phyloP scores from a whole-genome alignment of 768 basidiomycete genomes.

The Rhodotorula diobovata region DNA sequence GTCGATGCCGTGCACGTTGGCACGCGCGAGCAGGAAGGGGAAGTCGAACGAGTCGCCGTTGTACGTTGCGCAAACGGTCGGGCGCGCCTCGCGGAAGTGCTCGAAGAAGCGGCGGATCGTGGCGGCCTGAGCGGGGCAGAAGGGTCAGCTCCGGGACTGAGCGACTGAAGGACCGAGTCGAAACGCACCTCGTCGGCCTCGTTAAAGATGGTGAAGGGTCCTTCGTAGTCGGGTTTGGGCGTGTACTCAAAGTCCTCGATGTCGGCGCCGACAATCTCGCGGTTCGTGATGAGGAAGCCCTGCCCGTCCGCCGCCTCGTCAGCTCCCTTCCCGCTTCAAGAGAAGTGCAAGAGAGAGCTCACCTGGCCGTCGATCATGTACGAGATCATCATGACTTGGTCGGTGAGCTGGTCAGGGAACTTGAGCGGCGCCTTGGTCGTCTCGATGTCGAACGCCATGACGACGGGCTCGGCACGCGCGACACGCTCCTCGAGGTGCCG shows the following conservation, averaged over 20 bases:
- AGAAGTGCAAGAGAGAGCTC: background rate
- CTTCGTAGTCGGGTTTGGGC: slow-evolving; percentile 94
- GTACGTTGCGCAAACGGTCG: slow-evolving; percentile 95
- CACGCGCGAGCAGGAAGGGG: slow-evolving; percentile 83
- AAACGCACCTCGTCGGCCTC: slow-evolving; percentile 69
- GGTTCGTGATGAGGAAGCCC: slow-evolving; percentile 93
- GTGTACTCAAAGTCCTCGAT: slow-evolving; percentile 99
- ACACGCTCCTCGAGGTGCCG: slow-evolving; percentile 71
- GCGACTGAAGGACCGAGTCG: background rate
- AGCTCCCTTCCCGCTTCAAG: background rate
- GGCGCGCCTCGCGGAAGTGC: slow-evolving; percentile 86
- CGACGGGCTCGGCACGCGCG: slow-evolving; percentile 96
- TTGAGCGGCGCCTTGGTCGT: slow-evolving; percentile 99
- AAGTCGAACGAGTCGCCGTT: slow-evolving; percentile 99
- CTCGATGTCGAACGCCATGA: slow-evolving; percentile 99
- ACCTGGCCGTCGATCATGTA: slow-evolving; percentile 95
- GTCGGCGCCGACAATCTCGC: slow-evolving; percentile 94
- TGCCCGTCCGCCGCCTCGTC: slow-evolving; percentile 17
- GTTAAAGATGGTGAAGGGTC: slow-evolving; percentile 92
- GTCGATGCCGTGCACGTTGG: slow-evolving; percentile 83
- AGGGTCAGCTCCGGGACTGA: too few relatives aligned
- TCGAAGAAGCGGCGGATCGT: slow-evolving; percentile 83
- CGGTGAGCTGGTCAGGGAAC: slow-evolving; percentile 89
- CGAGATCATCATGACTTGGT: slow-evolving; percentile 99
- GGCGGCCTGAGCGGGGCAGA: slow-evolving; percentile 57